Percentiles rank a stretch among this genome's conserved stretches.
Conservation (phyloP, 495 filamentous ascomycete genomes). For the Neurospora hispaniola region DNA sequence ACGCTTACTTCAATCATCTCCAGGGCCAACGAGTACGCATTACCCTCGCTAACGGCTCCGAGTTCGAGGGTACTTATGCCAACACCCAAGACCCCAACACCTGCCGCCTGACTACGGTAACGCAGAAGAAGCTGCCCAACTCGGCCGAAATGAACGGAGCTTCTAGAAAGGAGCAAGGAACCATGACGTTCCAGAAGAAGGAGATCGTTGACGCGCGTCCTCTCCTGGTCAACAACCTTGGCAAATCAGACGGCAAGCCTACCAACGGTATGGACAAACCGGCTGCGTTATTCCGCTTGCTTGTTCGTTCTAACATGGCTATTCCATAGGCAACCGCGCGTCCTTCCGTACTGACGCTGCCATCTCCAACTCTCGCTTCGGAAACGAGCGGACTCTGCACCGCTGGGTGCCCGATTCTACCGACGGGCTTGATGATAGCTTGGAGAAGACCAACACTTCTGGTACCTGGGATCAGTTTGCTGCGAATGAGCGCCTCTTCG, state of each 20-base stretch:
- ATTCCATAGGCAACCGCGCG: slow-evolving; percentile 26
- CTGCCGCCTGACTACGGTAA: slow-evolving; percentile 76
- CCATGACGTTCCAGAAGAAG: slow-evolving; percentile 70
- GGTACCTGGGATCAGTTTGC: slow-evolving; percentile 89
- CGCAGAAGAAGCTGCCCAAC: slow-evolving; percentile 42
- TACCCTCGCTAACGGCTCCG: slow-evolving; percentile 58
- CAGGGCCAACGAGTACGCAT: slow-evolving; percentile 62
- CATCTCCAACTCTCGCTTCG: slow-evolving; percentile 63
- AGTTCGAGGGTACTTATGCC: slow-evolving; percentile 53
- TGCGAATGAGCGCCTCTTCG: slow-evolving; percentile 77
- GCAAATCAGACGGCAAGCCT: slow-evolving; percentile 37
- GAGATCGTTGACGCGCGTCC: slow-evolving; percentile 57
- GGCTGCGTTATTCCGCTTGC: neutral
- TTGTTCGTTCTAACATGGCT: neutral
- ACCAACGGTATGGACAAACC: slow-evolving; percentile 58
- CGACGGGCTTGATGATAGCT: slow-evolving; percentile 49
- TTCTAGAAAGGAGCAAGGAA: slow-evolving; percentile 35
- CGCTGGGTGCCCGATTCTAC: slow-evolving; percentile 73
- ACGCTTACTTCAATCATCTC: slow-evolving; percentile 4
- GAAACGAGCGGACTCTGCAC: slow-evolving; percentile 68
- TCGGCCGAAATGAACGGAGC: slow-evolving; percentile 35
- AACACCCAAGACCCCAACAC: slow-evolving; percentile 51
- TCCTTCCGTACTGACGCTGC: slow-evolving; percentile 80
- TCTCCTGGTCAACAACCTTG: slow-evolving; percentile 38
- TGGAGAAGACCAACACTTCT: slow-evolving; percentile 45